phyloP scores from a whole-genome alignment of 2,329 filamentous ascomycete genomes.

The Epichloe gansuensis region DNA sequence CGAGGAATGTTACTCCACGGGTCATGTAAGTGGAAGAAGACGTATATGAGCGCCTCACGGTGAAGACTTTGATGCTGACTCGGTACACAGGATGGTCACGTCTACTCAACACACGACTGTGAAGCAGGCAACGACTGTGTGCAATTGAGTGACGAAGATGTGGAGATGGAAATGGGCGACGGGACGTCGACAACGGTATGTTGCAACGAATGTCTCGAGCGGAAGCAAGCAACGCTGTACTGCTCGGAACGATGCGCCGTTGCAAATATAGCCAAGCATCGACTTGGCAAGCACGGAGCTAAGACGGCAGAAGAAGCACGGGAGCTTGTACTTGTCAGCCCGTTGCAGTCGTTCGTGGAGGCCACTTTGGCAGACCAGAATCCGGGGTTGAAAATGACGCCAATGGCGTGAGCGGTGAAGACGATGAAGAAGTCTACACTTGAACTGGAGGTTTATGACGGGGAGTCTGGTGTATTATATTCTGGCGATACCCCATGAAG shows the following conservation, averaged over 20 bases:
- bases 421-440: not conserved
- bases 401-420: slow-evolving; percentile 1
- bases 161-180: slow-evolving; percentile 29
- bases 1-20: slow-evolving; percentile 26
- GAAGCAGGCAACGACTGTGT: slow-evolving; percentile 28
- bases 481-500: not conserved
- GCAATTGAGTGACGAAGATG: slow-evolving; percentile 27
- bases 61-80: slow-evolving; percentile 13
- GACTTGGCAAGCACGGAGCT: slow-evolving; percentile 20
- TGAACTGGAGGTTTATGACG: not conserved
- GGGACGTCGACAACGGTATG: slow-evolving; percentile 19
- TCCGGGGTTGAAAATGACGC: slow-evolving; percentile 20
- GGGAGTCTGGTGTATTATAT: not conserved
- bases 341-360: slow-evolving; percentile 15
- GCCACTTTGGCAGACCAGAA: slow-evolving; percentile 19
- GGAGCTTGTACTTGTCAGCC: slow-evolving; percentile 13
- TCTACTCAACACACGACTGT: slow-evolving; percentile 28
- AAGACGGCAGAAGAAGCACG: slow-evolving; percentile 14
- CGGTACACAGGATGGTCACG: slow-evolving; percentile 24
- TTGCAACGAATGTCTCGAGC: slow-evolving; percentile 29
- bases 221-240: slow-evolving; percentile 26
- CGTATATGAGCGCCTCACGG: no score
- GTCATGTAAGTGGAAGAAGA: slow-evolving; percentile 24
- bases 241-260: slow-evolving; percentile 32
- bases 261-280: slow-evolving; percentile 28